Base-by-base conservation (phyloP, 352 stramenopile species). In the Globisporangium emineosum region DNA sequence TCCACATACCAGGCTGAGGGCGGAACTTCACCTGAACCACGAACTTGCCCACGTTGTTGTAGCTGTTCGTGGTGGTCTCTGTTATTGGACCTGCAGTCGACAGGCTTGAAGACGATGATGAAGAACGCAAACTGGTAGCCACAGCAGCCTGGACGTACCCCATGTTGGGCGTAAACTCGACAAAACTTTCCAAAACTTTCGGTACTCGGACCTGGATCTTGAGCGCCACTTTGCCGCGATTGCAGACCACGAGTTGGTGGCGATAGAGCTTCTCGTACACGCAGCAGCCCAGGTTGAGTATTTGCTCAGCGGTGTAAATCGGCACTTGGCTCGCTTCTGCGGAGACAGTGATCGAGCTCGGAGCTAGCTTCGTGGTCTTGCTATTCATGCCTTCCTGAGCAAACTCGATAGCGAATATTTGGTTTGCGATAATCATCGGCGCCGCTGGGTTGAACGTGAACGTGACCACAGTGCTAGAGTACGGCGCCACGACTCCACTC, bases 211-310 rank as follows among this genome's bases (percentile, higher is more conserved):
- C 62, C 30, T 91, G 76, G 23, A 92, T 78, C 60, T 95, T 93
- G 13, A 97, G 71, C 12, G 93, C 81, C 17, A 97, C 86, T 66
- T 93, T 95, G 12, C 89, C 90, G 15, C 93, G 85, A 60, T 98
- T 98, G 50, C 78, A 82, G 2, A 97, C 58, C 1, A 83, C 43
- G 3, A 97, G 57, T 49, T 93, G 81, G 7, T 86, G 77, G 0
- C 91, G 83, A 65, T 97, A 97, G 4, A 97, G 77, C 50, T 96
- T 96, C 5, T 79, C 83, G 52, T 89, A 89, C 1, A 94, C 81
- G 53, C 86, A 96, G 60, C 91, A 97, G 29, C 75, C 75, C 19
- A 98, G 79, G 66, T 98, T 77, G 2, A 97, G 69, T 9, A 76
- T 53, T 2, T 51, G 37, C 2, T 50, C 30, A 0, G 68, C 54